Conservation (phyloP, 441 rosid species). For the Populus tomentosa region DNA sequence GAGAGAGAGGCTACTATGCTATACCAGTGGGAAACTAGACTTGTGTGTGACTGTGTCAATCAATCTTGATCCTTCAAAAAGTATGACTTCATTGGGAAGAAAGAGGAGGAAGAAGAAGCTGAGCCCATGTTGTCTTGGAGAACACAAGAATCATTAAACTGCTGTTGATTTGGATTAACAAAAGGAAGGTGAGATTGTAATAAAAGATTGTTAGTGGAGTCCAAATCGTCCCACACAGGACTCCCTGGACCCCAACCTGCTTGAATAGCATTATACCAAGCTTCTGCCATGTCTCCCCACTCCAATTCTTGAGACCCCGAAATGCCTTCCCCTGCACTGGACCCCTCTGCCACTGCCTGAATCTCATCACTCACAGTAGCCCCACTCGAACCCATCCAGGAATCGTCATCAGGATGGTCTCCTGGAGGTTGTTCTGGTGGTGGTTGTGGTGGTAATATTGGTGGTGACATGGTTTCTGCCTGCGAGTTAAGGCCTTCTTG, state of each 20-base stretch:
- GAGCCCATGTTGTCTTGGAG: slow-evolving; percentile 25
- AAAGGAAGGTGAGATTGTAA: slow-evolving; percentile 47
- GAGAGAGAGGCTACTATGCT: neutral
- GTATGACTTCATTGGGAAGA: slow-evolving; percentile 59
- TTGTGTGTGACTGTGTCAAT: slow-evolving; percentile 5
- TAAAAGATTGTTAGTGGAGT: slow-evolving; percentile 42
- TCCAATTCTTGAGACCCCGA: slow-evolving; percentile 38
- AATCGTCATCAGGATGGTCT: slow-evolving; percentile 35
- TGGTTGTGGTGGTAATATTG: slow-evolving; percentile 3
- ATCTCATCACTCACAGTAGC: slow-evolving; percentile 29
- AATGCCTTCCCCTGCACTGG: slow-evolving; percentile 31
- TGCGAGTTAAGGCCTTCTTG: slow-evolving; percentile 25
- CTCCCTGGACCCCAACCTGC: slow-evolving; percentile 93
- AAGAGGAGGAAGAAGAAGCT: slow-evolving; percentile 34
- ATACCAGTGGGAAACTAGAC: slow-evolving; percentile 1
- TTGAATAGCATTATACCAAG: slow-evolving; percentile 80
- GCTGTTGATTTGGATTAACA: slow-evolving; percentile 31
- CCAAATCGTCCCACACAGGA: slow-evolving; percentile 93
- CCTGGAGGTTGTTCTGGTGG: slow-evolving; percentile 19
- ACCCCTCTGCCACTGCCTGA: slow-evolving; percentile 25
- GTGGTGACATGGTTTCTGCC: slow-evolving; percentile 17
- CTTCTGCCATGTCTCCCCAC: slow-evolving; percentile 81
- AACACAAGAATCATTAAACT: slow-evolving; percentile 25
- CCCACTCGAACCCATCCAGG: slow-evolving; percentile 31
- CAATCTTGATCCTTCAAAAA: slow-evolving; percentile 56